Conservation (phyloP, 768 basidiomycete genomes). For the Pisolithus orientalis region DNA sequence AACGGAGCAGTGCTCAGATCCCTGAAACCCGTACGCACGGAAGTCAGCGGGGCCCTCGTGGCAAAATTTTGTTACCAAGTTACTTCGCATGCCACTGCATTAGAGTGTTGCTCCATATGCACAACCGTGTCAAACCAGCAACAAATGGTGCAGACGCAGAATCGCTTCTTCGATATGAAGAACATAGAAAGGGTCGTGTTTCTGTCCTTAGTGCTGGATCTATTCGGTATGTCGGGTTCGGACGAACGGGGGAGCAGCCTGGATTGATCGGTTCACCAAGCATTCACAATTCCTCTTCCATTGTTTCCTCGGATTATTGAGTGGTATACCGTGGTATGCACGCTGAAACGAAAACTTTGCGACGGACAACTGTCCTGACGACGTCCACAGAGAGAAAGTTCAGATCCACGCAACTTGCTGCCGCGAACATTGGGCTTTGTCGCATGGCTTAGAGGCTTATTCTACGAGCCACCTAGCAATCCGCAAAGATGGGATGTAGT, state of each 20-base stretch:
- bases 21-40: too few species aligned
- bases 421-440: slow-evolving; percentile 64
- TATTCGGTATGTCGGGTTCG: slow-evolving; percentile 48
- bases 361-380: not conserved
- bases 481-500: slow-evolving; percentile 90
- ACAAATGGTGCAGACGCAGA: too few species aligned
- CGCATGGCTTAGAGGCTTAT: slow-evolving; percentile 55
- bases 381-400: slow-evolving; percentile 55
- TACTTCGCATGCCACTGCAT: too few species aligned
- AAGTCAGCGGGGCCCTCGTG: too few species aligned
- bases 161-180: slow-evolving; percentile 34
- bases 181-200: slow-evolving; percentile 82
- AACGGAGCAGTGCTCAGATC: too few species aligned
- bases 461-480: slow-evolving; percentile 55
- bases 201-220: slow-evolving; percentile 83
- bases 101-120: too few species aligned
- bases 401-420: slow-evolving; percentile 65
- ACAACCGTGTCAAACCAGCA: too few species aligned
- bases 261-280: slow-evolving; percentile 35
- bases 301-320: slow-evolving; percentile 97
- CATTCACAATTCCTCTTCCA: slow-evolving; percentile 93
- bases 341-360: not conserved
- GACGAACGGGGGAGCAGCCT: not conserved
- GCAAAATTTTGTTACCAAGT: too few species aligned
- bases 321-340: slow-evolving; percentile 73